phyloP scores from a whole-genome alignment of 1,139 yeast genomes.

The Kurtzmaniella quercitrusa region DNA sequence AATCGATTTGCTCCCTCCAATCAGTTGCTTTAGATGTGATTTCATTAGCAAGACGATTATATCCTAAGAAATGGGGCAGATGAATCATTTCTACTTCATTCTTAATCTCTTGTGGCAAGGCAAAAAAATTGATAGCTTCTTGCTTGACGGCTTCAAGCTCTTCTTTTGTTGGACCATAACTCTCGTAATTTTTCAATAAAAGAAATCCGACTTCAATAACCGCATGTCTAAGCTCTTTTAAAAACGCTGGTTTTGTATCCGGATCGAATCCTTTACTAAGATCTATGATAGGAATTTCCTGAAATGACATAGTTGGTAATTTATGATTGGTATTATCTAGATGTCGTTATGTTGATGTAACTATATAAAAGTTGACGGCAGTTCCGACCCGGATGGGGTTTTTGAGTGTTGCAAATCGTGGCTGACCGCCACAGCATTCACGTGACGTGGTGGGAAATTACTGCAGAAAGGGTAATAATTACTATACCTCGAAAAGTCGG shows the following conservation, averaged over 20 bases:
- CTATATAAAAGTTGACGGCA: no score
- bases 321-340: no score
- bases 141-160: slow-evolving; percentile 38
- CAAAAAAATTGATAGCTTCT: slow-evolving; percentile 48
- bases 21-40: slow-evolving; percentile 57
- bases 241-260: slow-evolving; percentile 37
- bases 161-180: slow-evolving; percentile 25
- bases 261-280: slow-evolving; percentile 30
- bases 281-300: slow-evolving; percentile 32
- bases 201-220: slow-evolving; percentile 61
- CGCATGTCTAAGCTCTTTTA: slow-evolving; percentile 47
- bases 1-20: slow-evolving; percentile 66
- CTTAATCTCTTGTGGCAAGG: slow-evolving; percentile 50
- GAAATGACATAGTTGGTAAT: slow-evolving; percentile 7
- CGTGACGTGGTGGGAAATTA: not conserved
- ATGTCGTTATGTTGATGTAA: no score
- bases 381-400: no score
- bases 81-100: slow-evolving; percentile 53
- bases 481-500: no score
- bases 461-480: no score
- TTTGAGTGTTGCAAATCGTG: slow-evolving; percentile 1
- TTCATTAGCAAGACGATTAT: slow-evolving; percentile 63
- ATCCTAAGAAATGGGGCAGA: slow-evolving; percentile 66
- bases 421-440: not conserved
- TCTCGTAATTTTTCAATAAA: slow-evolving; percentile 35